Base-by-base conservation (phyloP, 1,139 yeast genomes). In the Saccharomyces uvarum region DNA sequence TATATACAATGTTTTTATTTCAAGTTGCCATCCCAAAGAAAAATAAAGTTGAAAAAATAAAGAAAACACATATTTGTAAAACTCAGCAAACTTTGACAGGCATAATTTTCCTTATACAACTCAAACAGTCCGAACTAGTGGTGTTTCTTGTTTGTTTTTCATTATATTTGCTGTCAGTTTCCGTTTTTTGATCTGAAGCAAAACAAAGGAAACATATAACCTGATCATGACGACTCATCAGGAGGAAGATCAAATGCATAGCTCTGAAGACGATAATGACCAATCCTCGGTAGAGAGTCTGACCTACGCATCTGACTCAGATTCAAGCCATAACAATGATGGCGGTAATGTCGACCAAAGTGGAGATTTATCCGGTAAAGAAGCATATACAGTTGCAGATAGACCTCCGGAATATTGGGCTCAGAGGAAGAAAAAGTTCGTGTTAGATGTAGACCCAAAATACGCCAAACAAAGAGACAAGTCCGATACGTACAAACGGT, bases 401-500 rank as follows among this genome's bases (percentile, higher is more conserved):
- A 44, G 53, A 26, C 48, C 50, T 9, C 33, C 50, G 31, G 76
- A 74, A 57, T 69, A 77, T 3, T 58, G 60, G 47, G 69, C 65
- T 32, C 73, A 78, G 51, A 73, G 86, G 56, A 74, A 72, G 56
- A 68, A 70, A 26, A 70, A 84, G 51, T 84, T 71, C 61, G 61
- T 84, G 2, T 71, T 84, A 16, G 71, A 75, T 29, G 72, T 73
- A 2, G 89, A 84, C 60, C 82, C 86, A 4, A 79, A 80, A 59
- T 72, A 75, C 3, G 89, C 86, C 50, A 76, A 79, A 55, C 73
- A 73, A 42, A 77, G 77, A 55, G 89, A 85, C 64, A 80, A 76
- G 44, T 81, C 78, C 56, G 97, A 89, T 66, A 83, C 96, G 0
- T 66, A 65, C 49, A 79, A 80, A 61, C 72, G 91, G 62, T 86